Conservation (phyloP, 345 rosid species). For the Bruguiera parviflora region DNA sequence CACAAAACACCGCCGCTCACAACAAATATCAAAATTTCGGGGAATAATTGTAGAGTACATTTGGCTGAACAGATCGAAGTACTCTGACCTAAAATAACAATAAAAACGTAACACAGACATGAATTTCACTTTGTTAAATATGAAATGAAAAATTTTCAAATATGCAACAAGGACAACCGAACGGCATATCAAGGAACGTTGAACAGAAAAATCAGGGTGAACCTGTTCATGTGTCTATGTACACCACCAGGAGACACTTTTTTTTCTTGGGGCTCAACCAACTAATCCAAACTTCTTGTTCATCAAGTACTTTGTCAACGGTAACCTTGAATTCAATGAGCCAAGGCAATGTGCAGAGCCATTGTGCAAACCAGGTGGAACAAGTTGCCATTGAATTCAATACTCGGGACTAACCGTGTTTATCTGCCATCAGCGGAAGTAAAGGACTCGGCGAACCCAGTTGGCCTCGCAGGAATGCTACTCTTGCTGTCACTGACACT, state of each 20-base stretch:
- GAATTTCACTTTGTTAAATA: not conserved
- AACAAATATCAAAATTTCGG: no score
- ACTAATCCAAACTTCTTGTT: not conserved
- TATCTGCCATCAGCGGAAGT: slow-evolving; percentile 41
- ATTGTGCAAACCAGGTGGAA: not conserved
- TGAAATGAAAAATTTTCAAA: not conserved
- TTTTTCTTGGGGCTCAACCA: not conserved
- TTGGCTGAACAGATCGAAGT: no score
- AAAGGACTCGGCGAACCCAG: slow-evolving; percentile 45
- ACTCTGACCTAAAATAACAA: no score
- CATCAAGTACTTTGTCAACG: not conserved
- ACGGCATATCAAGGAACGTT: not conserved
- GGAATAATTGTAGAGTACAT: no score
- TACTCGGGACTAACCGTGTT: not conserved
- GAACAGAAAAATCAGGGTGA: not conserved
- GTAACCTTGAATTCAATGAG: not conserved
- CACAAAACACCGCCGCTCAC: no score
- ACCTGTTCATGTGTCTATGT: not conserved
- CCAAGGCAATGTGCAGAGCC: not conserved
- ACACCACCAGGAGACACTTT: not conserved
- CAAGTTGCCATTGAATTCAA: not conserved
- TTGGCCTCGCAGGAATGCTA: slow-evolving; percentile 39
- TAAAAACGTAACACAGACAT: no score
- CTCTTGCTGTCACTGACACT: slow-evolving; percentile 34
- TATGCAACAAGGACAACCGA: not conserved